Base-by-base conservation (phyloP, 2,329 filamentous ascomycete species). In the Incumbomyces delicatus region DNA sequence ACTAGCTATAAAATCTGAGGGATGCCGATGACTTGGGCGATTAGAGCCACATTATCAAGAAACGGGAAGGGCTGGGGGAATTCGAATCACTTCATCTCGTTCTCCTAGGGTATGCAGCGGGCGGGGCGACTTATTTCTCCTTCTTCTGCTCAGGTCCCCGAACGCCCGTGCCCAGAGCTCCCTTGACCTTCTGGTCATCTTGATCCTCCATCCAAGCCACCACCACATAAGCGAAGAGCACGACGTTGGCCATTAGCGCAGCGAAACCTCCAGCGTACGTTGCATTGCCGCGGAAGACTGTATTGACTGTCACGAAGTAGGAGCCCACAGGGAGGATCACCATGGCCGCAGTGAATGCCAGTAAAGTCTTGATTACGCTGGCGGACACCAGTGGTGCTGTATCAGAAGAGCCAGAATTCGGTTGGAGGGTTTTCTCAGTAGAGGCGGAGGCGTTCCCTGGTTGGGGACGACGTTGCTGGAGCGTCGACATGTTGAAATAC, bases 301-400 rank as follows among this genome's bases (percentile, higher is more conserved):
- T 76, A 60, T 89, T 77, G 22, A 94, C 74, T 0, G 85, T 85
- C 38, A 85, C 60, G 64, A 94, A 98, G 67, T 95, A 98, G 35
- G 85, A 87, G 34, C 86, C 82, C 57, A 98, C 87, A 12, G 92
- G 92, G 16, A 85, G 67, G 13, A 84, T 76, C 50, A 95, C 76
- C 90, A 98, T 96, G 61, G 88, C 89, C 33, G 89, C 71, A 0
- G 89, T 94, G 68, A 95, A 96, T 53, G 77, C 81, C 13, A 96
- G 75, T 16, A 98, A 80, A 69, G 96, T 98, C 61, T 82, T 70
- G 54, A 98, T 92, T 55, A 96, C 88, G 33, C 13, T 20, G 10
- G 44, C 16, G 14, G 34, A 22, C 3, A 46, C 44, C 12, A 41
- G 4, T 10, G 61, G 84, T 74, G 48, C 87, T 87, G 42, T 34